Conservation (phyloP, 768 basidiomycete species). For the Trichaptum fuscoviolaceum region DNA sequence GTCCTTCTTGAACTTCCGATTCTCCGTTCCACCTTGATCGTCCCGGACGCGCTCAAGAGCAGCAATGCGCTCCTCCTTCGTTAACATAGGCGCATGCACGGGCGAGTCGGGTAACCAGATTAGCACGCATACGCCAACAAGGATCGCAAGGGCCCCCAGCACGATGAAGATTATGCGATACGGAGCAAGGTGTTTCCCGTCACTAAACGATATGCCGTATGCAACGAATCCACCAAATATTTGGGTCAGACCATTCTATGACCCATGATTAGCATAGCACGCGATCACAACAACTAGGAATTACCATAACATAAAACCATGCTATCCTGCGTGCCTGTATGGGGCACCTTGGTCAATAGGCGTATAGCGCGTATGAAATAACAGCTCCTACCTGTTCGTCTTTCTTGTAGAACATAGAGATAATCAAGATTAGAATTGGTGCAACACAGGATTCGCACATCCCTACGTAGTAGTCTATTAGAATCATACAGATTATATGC, state of each 20-base stretch:
- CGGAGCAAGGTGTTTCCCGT: slow-evolving; percentile 41
- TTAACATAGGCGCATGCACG: slow-evolving; percentile 51
- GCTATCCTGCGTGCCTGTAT: slow-evolving; percentile 49
- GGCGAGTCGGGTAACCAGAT: slow-evolving; percentile 64
- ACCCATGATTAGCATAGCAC: neutral
- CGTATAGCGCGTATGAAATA: neutral
- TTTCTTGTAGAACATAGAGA: slow-evolving; percentile 68
- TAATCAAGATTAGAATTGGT: slow-evolving; percentile 55
- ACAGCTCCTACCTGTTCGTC: slow-evolving; percentile 43
- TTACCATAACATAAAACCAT: slow-evolving; percentile 65
- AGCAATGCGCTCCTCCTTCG: slow-evolving; percentile 54
- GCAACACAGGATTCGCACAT: slow-evolving; percentile 67
- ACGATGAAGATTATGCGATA: slow-evolving; percentile 61
- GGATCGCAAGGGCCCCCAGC: slow-evolving; percentile 53
- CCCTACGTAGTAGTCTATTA: slow-evolving; percentile 28
- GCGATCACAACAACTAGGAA: slow-evolving; percentile 5
- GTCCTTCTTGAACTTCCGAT: slow-evolving; percentile 52
- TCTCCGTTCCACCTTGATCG: slow-evolving; percentile 59
- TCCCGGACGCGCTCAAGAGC: slow-evolving; percentile 62
- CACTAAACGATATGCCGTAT: slow-evolving; percentile 55
- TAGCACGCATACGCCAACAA: slow-evolving; percentile 51
- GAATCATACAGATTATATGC: neutral
- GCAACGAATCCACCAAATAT: slow-evolving; percentile 62
- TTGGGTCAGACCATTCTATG: slow-evolving; percentile 52
- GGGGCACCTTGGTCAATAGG: neutral